phyloP scores from a whole-genome alignment of 1,139 yeast genomes.

The Candida glucosophila region DNA sequence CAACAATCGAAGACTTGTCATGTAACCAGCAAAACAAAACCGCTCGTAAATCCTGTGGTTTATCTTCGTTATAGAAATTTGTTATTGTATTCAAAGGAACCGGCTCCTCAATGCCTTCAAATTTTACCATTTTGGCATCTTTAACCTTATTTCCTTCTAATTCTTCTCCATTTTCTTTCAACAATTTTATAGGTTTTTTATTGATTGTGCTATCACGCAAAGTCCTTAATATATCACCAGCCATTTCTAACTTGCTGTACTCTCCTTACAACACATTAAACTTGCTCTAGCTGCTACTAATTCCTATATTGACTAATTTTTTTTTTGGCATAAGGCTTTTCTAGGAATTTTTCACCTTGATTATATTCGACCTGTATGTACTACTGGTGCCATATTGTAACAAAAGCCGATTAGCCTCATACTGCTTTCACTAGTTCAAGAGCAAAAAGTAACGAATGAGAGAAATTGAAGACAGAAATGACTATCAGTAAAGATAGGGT shows the following conservation, averaged over 20 bases:
- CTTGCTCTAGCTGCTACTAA: too few species aligned
- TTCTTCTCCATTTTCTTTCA: constrained; percentile 10
- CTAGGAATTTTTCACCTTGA: too few species aligned
- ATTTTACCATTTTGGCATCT: constrained; percentile 27
- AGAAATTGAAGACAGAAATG: too few species aligned
- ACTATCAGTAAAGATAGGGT: constrained; percentile 3
- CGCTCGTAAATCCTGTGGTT: constrained; percentile 45
- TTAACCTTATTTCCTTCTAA: constrained; percentile 19
- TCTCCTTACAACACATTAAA: too few species aligned
- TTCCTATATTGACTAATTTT: too few species aligned
- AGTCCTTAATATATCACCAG: constrained; percentile 10
- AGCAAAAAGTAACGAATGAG: too few species aligned
- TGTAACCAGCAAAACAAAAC: constrained; percentile 77
- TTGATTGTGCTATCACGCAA: constrained; percentile 18
- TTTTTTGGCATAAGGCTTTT: too few species aligned
- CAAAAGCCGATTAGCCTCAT: too few species aligned
- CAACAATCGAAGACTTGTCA: constrained; percentile 70
- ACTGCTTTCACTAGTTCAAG: too few species aligned
- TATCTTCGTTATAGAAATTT: constrained; percentile 47
- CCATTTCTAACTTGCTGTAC: neutral
- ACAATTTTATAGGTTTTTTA: constrained; percentile 16
- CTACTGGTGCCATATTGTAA: too few species aligned
- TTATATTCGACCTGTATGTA: too few species aligned
- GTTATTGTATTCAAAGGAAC: constrained; percentile 40
- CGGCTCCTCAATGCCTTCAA: constrained; percentile 15